Base-by-base conservation (phyloP, 106 monocot genomes). In the Dioscorea zingiberensis region DNA sequence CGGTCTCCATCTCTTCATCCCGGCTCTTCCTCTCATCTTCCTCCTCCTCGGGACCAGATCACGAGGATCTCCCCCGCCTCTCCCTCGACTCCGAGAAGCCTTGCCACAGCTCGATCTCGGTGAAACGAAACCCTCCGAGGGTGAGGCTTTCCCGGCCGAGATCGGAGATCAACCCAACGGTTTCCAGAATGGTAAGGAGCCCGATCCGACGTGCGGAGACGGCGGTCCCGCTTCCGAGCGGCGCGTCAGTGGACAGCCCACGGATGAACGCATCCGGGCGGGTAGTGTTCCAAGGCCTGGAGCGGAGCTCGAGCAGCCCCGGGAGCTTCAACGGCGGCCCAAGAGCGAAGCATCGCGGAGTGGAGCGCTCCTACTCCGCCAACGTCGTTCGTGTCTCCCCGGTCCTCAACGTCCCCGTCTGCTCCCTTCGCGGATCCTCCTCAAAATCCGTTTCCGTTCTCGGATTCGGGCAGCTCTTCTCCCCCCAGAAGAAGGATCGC, bases 401-500 rank as follows among this genome's bases (percentile, higher is more conserved):
- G 1, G 91, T 97, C 4, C 83, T 97, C 65, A 97, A 97, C 78
- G 91, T 95, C 21, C 94, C 94, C 4, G 84, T 90, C 44, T 84
- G 82, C 65, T 77, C 80, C 1, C 77, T 88, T 26, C 83, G 85
- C 1, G 81, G 81, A 1, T 81, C 84, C 15, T 66, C 76, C n/a
- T 38, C 38, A 3, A 84, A 72, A 68, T 65, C 78, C 19, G 79
- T 73, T 11, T 86, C 86, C 2, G 77, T 77, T 11, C 80, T 92
- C 62, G 82, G 87, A 27, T 69, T 90, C 60, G 70, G 73, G 9
- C 76, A 71, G 47, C 32, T 85, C 22, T 79, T 74, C 60, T 74
- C 77, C 1, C 54, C 74, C 7, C 72, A 64, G 48, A 76, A 75
- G 69, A 81, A 73, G 48, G 72, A 76, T n/a, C 60, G 65, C 16